Base-by-base conservation (phyloP, 2,329 filamentous ascomycete genomes). In the Annulohypoxylon truncatum region DNA sequence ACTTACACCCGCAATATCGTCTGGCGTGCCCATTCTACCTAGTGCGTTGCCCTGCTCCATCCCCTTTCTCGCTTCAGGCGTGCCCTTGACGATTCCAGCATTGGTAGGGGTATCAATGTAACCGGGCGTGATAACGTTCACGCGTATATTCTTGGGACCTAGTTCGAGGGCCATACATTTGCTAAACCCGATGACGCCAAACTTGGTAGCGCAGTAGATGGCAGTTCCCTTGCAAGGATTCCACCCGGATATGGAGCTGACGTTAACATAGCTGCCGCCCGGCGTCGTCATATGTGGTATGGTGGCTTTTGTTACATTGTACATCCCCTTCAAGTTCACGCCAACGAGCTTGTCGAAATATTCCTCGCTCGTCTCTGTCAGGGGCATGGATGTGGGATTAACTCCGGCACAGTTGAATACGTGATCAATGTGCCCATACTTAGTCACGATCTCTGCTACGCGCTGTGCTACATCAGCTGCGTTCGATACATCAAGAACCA, bases 261-360 rank as follows among this genome's bases (percentile, higher is more conserved):
- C 77, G 63, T 81, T 82, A 15, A 81, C 77, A 31, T 81, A 78
- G 31, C 76, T 75, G 0, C 75, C 72, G 0, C 75, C 73, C 1
- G 66, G 66, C 1, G 60, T n/a, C 7, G 68, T 66, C 48, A 81
- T 61, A 59, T 83, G 76, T 7, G 82, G 80, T 0, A 81, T 76
- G 2, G 72, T 76, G 1, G 79, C 80, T 18, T 80, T 77, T 1
- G 80, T 83, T 2, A 83, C 75, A 61, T 82, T 80, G 66, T 81
- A 84, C 0, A 79, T 78, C 6, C 82, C 81, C 33, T 79, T 79
- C 9, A 85, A 68, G 62, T 85, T 85, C 0, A 79, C 79, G 55
- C 79, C 77, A 20, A 85, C 74, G 6, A 85, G 74, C 46, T 77
- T 80, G 66, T 82, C 79, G 75, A 79, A 84, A 68, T 83, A 86